Base-by-base conservation (phyloP, 352 stramenopile species). In the Globisporangium paroecandrum region DNA sequence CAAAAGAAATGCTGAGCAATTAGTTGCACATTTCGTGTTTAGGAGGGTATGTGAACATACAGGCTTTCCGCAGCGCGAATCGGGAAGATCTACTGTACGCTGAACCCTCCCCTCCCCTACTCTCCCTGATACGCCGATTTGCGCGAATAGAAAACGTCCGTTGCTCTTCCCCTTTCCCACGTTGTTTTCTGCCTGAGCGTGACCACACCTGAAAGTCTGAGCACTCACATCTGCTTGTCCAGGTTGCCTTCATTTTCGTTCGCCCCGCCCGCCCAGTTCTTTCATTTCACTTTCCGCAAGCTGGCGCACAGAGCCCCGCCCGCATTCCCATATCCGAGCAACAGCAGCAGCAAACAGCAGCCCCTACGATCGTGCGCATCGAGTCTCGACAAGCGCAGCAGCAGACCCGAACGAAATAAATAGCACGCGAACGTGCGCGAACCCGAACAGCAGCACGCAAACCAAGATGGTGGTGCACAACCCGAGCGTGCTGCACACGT, bases 401-500 rank as follows among this genome's bases (percentile, higher is more conserved):
- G 10, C 54, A 24, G 4, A 43, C 7, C 4, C 27, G n/a, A 12
- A 41, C 54, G 29, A 29, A 36, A 61, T 61, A 61, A 29, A 61
- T 25, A 41, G 27, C n/a, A 24, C 18, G 43, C 27, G 12, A 15
- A 29, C 27, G 22, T 18, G 24, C 25, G n/a, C 12, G 2, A 24
- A 47, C 55, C 9, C 57, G 10, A 15, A 4, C 22, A 24, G 20
- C n/a, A 38, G 32, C 25, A 58, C 15, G 20, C 4, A 34, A 22
- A 27, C 6, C 20, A 43, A 51, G 13, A 72, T 77, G 61, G 56
- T 69, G 25, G 70, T 80, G 68, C 47, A 67, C 46, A 75, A 71
- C 34, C 69, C 62, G 66, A 79, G 81, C 62, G 85, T 89, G 61
- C 75, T 95, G 60, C 85, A 91, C 75, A 90, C 85, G 47, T 87